Evolutionary conservation across 83 land plant genomes (phyloP).

Genomic region (Thuja plicata): DNA sequence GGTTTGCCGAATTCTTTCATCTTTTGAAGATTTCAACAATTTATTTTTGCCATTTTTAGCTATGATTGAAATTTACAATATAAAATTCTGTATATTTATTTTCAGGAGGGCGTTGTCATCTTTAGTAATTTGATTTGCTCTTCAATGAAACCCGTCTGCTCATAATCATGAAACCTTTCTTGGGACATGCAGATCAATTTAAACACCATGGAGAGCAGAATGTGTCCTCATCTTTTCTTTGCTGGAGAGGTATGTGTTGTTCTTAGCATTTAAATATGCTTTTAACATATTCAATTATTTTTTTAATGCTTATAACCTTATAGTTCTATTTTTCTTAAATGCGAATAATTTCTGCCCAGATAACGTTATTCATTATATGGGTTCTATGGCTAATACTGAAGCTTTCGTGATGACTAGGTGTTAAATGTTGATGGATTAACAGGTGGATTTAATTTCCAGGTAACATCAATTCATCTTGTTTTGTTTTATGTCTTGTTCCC

Average conservation of each 20-base stretch:
- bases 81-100: constrained; percentile 11
- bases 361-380: neutral
- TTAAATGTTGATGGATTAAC: constrained; percentile 93
- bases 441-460: constrained; percentile 98
- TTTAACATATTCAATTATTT: neutral
- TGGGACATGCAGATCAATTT: constrained; percentile 65
- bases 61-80: neutral
- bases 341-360: neutral
- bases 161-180: neutral
- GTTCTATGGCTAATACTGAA: neutral
- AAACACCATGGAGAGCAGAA: constrained; percentile 90
- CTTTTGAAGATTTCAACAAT: neutral
- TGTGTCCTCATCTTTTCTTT: constrained; percentile 59
- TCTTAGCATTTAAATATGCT: neutral
- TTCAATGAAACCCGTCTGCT: neutral
- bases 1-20: constrained; percentile 37
- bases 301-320: neutral
- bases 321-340: neutral
- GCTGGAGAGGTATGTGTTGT: constrained; percentile 87
- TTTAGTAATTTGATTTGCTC: neutral
- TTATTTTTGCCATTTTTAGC: neutral
- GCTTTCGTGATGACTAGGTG: constrained; percentile 46
- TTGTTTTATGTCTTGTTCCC: neutral
- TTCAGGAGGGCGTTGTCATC: neutral
- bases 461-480: constrained; percentile 21